These are phyloP conservation scores for Ceratocystis huliohia DNA, from an alignment of 2,329 filamentous ascomycete species.

Conservation along the genomic window DNA sequence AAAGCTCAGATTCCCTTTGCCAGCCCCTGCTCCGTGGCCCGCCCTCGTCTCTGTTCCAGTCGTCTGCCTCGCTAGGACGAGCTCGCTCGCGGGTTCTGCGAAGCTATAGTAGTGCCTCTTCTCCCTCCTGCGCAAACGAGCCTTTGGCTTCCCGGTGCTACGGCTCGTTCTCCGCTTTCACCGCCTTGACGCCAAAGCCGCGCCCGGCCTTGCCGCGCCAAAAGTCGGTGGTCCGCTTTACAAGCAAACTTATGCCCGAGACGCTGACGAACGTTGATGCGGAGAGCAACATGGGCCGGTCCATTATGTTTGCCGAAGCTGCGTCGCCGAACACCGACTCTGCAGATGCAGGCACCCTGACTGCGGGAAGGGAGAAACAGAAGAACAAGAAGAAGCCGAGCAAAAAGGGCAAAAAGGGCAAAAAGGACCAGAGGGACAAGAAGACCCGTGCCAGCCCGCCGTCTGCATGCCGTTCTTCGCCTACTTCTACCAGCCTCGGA, in stretches of 20 bases:
- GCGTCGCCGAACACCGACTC: slow-evolving; percentile 20
- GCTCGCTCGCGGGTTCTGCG: no score
- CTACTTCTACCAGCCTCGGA: neutral
- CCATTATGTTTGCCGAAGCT: slow-evolving; percentile 59
- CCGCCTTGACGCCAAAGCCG: neutral
- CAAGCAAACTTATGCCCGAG: slow-evolving; percentile 59
- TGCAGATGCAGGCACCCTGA: neutral
- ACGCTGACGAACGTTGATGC: slow-evolving; percentile 54
- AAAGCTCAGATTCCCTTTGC: neutral
- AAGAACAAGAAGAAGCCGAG: neutral
- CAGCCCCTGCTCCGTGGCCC: slow-evolving; percentile 2
- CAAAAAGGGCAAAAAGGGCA: neutral
- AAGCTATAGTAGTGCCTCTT: neutral
- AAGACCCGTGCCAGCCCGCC: neutral
- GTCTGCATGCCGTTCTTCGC: neutral
- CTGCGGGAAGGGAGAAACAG: neutral
- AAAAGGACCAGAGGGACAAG: neutral
- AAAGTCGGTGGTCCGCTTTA: slow-evolving; percentile 49
- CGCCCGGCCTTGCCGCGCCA: slow-evolving; percentile 41
- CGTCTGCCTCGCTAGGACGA: no score
- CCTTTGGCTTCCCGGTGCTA: slow-evolving; percentile 20
- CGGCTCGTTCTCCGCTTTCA: slow-evolving; percentile 11
- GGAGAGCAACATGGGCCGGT: slow-evolving; percentile 43
- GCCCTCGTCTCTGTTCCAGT: neutral
- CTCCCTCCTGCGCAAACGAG: neutral